Evolutionary conservation across 2,329 filamentous ascomycete species (phyloP), one percentile per base, ranked within the genome.

Genomic region (Diplocarpon mali): DNA sequence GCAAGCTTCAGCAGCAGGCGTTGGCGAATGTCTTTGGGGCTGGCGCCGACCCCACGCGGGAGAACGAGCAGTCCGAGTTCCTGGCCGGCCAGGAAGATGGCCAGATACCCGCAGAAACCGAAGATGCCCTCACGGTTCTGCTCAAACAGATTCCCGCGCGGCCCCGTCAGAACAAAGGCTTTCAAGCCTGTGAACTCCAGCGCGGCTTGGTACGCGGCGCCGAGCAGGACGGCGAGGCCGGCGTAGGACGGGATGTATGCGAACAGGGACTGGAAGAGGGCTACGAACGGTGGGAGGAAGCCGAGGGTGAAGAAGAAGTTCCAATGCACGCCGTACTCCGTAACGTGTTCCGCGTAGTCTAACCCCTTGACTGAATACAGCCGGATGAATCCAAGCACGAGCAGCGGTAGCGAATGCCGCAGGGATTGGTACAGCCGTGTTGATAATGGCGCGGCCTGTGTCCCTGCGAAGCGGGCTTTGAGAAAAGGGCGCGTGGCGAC

Each of bases 291-390:
- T 0, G 90, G 87, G 17, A 98, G 68, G 38, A 95, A 75, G 5
- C 80, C 89, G 9, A 98, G 71, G 0, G 92, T 98, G 66, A 96
- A 96, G 72, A 98, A 98, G 65, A 98, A 98, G 64, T 98, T 98
- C 92, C 92, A 98, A 64, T 98, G 92, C 9, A 98, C 86, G 35
- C 92, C 92, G 60, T 98, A 98, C 62, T 98, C 92, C 12, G 86
- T 88, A 47, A 95, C 87, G 67, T 98, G 92, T 63, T 98, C 92
- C 2, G 89, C 89, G 61, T 98, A 98, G 61, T 96, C 88, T 27
- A 95, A 69, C 6, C 86, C 85, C 66, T 98, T 98, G 60, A 96
- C 89, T 56, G 81, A 93, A 53, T 87, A 78, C 17, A 96, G 72
- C 17, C 92, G 79, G 44, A 93, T 70, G 17, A 92, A 61, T 12